Percentiles rank a stretch among this genome's conserved stretches.
Evolutionary conservation across 2,329 filamentous ascomycete species (phyloP).

Genomic region (Chrysosporium queenslandicum): DNA sequence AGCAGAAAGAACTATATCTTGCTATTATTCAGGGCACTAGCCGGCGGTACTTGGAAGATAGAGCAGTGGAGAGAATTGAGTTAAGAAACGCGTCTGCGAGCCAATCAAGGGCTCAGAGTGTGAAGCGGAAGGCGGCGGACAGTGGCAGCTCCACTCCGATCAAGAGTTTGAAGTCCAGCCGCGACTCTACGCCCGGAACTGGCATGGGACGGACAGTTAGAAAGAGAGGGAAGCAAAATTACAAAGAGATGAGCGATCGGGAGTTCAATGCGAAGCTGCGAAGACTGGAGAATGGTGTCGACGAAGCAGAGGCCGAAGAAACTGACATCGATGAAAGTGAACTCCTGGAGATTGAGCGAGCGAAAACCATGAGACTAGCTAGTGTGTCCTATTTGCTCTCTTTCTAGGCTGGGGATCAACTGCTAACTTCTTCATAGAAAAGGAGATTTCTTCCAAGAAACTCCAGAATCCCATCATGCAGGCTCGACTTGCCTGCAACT

Average conservation of each 20-base stretch:
- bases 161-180: slow-evolving; percentile 68
- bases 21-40: slow-evolving; percentile 71
- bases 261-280: slow-evolving; percentile 65
- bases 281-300: slow-evolving; percentile 43
- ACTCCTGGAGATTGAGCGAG: slow-evolving; percentile 54
- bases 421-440: slow-evolving; percentile 44
- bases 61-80: slow-evolving; percentile 42
- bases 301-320: slow-evolving; percentile 45
- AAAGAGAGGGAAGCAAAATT: slow-evolving; percentile 47
- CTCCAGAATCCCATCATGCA: slow-evolving; percentile 90
- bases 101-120: slow-evolving; percentile 35
- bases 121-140: slow-evolving; percentile 49
- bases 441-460: slow-evolving; percentile 82
- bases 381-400: slow-evolving; percentile 43
- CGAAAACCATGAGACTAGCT: slow-evolving; percentile 62
- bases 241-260: slow-evolving; percentile 65
- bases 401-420: neutral
- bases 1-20: slow-evolving; percentile 85
- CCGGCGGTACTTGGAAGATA: slow-evolving; percentile 41
- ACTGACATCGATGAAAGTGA: slow-evolving; percentile 38
- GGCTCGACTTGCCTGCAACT: slow-evolving; percentile 82
- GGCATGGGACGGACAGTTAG: slow-evolving; percentile 42
- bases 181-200: slow-evolving; percentile 61
- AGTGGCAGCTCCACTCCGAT: slow-evolving; percentile 41
- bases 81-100: slow-evolving; percentile 25